phyloP scores from a whole-genome alignment of 2,329 filamentous ascomycete species.

The Clonostachys solani region DNA sequence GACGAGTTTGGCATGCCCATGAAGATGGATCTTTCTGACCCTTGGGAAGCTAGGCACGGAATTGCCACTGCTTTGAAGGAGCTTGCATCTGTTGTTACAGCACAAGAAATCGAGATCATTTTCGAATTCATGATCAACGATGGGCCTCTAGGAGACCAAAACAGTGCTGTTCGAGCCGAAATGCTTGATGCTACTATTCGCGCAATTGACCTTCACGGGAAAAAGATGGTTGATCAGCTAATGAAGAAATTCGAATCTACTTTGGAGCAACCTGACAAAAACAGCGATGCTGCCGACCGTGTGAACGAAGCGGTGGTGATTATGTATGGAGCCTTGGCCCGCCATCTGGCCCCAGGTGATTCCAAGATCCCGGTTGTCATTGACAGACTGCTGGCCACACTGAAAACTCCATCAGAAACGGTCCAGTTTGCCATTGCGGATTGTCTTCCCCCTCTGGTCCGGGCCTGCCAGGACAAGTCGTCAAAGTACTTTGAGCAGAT shows the following conservation, averaged over 20 bases:
- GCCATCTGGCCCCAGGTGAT: constrained; percentile 83
- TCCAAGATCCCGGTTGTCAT: constrained; percentile 84
- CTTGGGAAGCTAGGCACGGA: constrained; percentile 88
- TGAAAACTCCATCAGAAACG: constrained; percentile 92
- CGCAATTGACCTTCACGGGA: constrained; percentile 77
- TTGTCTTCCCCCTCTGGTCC: constrained; percentile 87
- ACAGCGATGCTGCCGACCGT: constrained; percentile 76
- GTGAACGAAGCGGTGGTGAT: constrained; percentile 98
- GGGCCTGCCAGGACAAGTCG: constrained; percentile 72
- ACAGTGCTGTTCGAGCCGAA: constrained; percentile 71
- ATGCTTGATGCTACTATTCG: constrained; percentile 89
- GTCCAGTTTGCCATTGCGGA: constrained; percentile 96
- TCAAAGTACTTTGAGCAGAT: constrained; percentile 77
- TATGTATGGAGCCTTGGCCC: constrained; percentile 89
- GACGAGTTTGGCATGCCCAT: constrained; percentile 94
- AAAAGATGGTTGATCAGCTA: constrained; percentile 76
- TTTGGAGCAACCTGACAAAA: constrained; percentile 80
- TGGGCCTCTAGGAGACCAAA: constrained; percentile 83
- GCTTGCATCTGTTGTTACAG: constrained; percentile 66
- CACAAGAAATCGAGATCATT: constrained; percentile 68
- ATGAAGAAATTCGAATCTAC: constrained; percentile 91
- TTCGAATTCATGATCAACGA: constrained; percentile 81
- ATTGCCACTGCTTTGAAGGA: constrained; percentile 85
- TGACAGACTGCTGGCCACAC: constrained; percentile 76
- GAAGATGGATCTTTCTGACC: constrained; percentile 82